A percentile compares a stretch with the other conserved stretches of the same genome.
Conservation (phyloP, 495 filamentous ascomycete genomes). For the Xylaria acuta region DNA sequence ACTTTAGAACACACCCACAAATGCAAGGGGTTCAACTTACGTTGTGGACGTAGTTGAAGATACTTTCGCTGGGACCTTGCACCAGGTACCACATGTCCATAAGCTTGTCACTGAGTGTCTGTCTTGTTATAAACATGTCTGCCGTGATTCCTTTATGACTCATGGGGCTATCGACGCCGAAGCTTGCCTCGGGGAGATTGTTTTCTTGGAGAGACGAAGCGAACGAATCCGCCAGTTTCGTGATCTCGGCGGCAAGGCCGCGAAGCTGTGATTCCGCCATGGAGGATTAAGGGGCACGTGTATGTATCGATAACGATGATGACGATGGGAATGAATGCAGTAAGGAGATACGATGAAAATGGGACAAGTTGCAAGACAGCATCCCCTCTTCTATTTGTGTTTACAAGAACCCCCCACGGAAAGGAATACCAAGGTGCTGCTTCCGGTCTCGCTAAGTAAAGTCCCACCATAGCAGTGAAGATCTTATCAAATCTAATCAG, state of each 20-base stretch:
- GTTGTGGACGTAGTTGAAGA: slow-evolving; percentile 39
- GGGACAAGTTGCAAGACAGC: background rate
- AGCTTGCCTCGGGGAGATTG: slow-evolving; percentile 36
- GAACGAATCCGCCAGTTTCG: slow-evolving; percentile 35
- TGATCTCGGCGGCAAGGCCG: slow-evolving; percentile 37
- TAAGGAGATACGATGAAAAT: background rate
- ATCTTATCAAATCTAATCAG: slow-evolving; percentile 24
- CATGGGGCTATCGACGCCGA: slow-evolving; percentile 36
- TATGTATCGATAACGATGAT: background rate
- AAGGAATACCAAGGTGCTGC: background rate
- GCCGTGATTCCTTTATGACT: slow-evolving; percentile 32
- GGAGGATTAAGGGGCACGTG: background rate
- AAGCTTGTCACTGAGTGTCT: slow-evolving; percentile 32
- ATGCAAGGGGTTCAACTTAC: slow-evolving; percentile 22
- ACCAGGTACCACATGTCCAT: slow-evolving; percentile 39
- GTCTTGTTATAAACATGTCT: slow-evolving; percentile 37
- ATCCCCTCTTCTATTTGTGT: slow-evolving; percentile 2
- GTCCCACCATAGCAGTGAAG: background rate
- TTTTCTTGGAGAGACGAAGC: slow-evolving; percentile 35
- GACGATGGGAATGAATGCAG: background rate
- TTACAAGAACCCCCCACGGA: background rate
- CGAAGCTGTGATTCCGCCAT: slow-evolving; percentile 38
- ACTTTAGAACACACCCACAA: background rate
- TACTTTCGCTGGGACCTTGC: slow-evolving; percentile 39
- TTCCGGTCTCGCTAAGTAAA: slow-evolving; percentile 16